phyloP scores from a whole-genome alignment of 78 protist genomes.

The Tieghemostelium lacteum region DNA sequence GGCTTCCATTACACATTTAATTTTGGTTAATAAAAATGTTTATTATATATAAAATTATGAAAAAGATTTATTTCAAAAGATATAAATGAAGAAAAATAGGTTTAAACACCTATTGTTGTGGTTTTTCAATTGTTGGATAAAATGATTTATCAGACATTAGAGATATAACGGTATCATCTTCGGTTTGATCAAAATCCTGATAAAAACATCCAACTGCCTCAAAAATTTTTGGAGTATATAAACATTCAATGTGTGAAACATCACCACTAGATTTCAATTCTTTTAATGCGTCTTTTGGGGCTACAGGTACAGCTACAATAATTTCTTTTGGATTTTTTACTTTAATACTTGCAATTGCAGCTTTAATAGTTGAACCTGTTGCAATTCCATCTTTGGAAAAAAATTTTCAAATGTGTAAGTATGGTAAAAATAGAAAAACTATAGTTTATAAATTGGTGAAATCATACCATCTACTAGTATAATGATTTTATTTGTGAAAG shows the following conservation, averaged over 20 bases:
- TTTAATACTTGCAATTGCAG: constrained; percentile 24
- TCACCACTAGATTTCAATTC: background rate
- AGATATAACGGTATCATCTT: constrained; percentile 40
- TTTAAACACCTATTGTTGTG: constrained; percentile 21
- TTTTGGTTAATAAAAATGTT: too few relatives aligned
- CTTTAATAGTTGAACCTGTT: constrained; percentile 47
- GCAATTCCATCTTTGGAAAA: constrained; percentile 41
- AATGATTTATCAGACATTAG: background rate
- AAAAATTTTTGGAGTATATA: background rate
- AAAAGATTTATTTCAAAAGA: too few relatives aligned
- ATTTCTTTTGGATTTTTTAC: constrained; percentile 12
- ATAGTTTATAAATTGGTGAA: background rate
- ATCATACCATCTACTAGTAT: constrained; percentile 44
- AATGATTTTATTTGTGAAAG: constrained; percentile 13
- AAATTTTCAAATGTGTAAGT: too few relatives aligned
- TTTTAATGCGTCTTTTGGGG: constrained; percentile 16
- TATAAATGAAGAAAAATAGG: too few relatives aligned
- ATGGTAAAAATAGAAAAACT: background rate
- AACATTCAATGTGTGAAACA: constrained; percentile 21
- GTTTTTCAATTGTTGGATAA: background rate
- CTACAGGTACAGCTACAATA: constrained; percentile 44
- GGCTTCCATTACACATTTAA: constrained; percentile 8
- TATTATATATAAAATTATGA: too few relatives aligned
- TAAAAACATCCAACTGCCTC: constrained; percentile 62
- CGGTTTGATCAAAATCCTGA: constrained; percentile 29